Evolutionary conservation across 495 filamentous ascomycete genomes (phyloP), one percentile per base, ranked within the genome.

Genomic region (Barbatosphaeria neglecta): DNA sequence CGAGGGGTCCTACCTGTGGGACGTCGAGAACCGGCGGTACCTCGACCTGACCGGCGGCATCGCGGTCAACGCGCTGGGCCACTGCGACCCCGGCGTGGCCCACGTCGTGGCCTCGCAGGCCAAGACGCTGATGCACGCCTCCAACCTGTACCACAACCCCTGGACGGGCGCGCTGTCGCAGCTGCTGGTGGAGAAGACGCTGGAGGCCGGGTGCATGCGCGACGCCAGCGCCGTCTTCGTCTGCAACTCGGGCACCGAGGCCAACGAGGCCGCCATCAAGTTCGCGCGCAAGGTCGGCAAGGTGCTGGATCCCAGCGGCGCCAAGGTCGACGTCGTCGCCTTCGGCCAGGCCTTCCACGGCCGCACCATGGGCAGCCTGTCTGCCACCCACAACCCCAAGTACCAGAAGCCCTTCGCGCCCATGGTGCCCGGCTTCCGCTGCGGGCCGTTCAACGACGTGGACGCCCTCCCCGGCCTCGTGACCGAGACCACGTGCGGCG

Each of bases 261-360:
- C 92, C 57, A 98, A 98, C 63, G 92, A 98, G 67, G 92, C 92
- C 1, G 92, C 90, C 6, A 86, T 98, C 57, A 98, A 98, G 63
- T 97, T 98, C 60, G 80, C 87, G 11, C 81, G 93, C 38, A 98
- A 97, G 60, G 82, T 86, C 41, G 92, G 88, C 51, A 86, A 87
- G 58, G 70, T 77, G 11, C 35, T 76, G 31, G 78, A 85, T 44
- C 80, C 83, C 5, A 77, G 81, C 0, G 86, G 86, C 17, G 67
- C 64, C 5, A 94, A 97, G 65, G 63, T 78, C 51, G 88, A 95
- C 54, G 64, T 98, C 13, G 82, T 97, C 45, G 90, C 85, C 25
- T 98, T 97, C 73, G 59, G 84, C 49, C 80, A 83, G 57, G 86
- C 84, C 17, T 98, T 98, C 78, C 92, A 98, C 66, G 92, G 92